These are phyloP conservation scores for Phytopythium montanum DNA, from an alignment of 352 stramenopile genomes.

Conservation along the genomic window DNA sequence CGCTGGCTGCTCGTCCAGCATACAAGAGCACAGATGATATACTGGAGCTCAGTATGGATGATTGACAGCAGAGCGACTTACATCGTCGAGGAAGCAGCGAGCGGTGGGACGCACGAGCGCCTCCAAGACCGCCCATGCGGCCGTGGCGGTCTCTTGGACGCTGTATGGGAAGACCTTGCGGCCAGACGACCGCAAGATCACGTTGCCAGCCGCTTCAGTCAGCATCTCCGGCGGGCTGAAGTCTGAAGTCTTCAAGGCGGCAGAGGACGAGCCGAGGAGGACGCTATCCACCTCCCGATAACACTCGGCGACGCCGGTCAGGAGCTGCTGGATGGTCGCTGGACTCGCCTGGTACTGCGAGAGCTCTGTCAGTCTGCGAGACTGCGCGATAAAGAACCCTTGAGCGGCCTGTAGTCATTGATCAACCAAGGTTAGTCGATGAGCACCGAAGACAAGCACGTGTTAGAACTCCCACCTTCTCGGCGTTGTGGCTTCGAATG, in stretches of 20 bases:
- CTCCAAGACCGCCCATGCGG: constrained; percentile 1
- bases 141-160: not conserved
- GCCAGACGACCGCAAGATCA: constrained; percentile 5
- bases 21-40: too few species aligned
- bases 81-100: constrained; percentile 4
- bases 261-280: not conserved
- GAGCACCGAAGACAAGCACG: not conserved
- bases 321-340: not conserved
- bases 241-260: not conserved
- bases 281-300: not conserved
- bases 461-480: not conserved
- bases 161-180: constrained; percentile 5
- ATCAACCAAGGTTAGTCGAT: not conserved
- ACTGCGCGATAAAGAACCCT: not conserved
- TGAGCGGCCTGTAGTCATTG: not conserved
- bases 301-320: not conserved
- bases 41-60: too few species aligned
- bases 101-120: not conserved
- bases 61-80: not conserved
- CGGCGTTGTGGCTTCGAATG: constrained; percentile 1
- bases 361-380: not conserved
- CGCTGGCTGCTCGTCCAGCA: not conserved
- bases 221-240: not conserved
- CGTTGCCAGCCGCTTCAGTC: not conserved
- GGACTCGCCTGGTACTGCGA: not conserved